Evolutionary conservation across 2,329 filamentous ascomycete species (phyloP).

Genomic region (Epichloe aotearoae): DNA sequence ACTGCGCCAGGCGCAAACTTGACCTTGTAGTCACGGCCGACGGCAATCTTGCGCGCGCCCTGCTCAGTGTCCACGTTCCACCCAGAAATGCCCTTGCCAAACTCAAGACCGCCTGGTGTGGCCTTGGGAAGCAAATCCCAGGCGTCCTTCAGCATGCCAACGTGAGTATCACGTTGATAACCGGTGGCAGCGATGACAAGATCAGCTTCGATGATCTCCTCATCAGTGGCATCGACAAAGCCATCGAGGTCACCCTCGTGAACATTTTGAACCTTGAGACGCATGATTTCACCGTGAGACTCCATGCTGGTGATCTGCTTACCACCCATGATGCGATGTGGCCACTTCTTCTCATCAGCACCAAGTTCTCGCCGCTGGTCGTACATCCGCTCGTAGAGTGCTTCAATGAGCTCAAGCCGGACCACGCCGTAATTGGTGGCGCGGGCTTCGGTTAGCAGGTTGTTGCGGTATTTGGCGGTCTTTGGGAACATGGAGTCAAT

Average conservation of each 20-base stretch:
- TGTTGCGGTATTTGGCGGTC: conserved; percentile 46
- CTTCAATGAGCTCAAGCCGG: conserved; percentile 76
- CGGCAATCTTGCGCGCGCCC: conserved; percentile 41
- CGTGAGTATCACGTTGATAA: conserved; percentile 66
- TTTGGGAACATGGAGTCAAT: conserved; percentile 65
- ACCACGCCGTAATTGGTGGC: conserved; percentile 94
- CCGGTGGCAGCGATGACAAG: conserved; percentile 79
- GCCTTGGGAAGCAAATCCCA: conserved; percentile 49
- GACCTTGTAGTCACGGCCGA: conserved; percentile 68
- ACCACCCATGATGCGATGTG: conserved; percentile 63
- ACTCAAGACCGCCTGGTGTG: conserved; percentile 16
- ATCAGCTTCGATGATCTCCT: conserved; percentile 62
- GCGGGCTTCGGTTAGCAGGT: conserved; percentile 53
- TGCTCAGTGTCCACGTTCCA: conserved; percentile 28
- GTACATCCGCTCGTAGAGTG: conserved; percentile 79
- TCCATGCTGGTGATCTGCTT: conserved; percentile 54
- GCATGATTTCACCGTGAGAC: conserved; percentile 35
- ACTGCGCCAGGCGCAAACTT: conserved; percentile 57
- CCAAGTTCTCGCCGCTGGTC: conserved; percentile 62
- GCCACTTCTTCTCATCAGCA: conserved; percentile 60
- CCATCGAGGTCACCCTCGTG: conserved; percentile 27
- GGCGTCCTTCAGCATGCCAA: conserved; percentile 58
- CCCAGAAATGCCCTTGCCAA: conserved; percentile 23
- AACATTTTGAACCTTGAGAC: conserved; percentile 42
- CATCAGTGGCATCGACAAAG: conserved; percentile 22